phyloP scores from a whole-genome alignment of 73 alveolate genomes.

The Tetrahymena thermophila region DNA sequence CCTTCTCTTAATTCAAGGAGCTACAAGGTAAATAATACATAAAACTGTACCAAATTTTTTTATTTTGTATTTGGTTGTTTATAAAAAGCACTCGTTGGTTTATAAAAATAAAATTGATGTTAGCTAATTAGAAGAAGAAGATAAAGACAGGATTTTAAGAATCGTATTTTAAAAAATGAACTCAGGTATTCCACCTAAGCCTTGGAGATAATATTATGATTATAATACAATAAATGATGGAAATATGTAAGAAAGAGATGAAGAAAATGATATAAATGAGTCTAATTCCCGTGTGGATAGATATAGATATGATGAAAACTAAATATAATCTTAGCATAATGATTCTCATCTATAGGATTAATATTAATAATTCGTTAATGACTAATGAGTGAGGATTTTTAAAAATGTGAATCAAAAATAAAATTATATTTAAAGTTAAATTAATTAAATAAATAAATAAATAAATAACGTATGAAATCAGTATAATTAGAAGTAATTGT shows the following conservation, averaged over 20 bases:
- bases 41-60: background rate
- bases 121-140: constrained; percentile 78
- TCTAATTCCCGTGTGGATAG: background rate
- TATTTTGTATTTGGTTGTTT: background rate
- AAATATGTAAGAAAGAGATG: background rate
- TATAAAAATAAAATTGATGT: constrained; percentile 71
- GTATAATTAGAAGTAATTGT: no score
- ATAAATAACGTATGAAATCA: no score
- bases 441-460: no score
- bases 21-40: background rate
- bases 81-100: constrained; percentile 26
- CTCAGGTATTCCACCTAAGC: constrained; percentile 69
- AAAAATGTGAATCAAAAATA: no score
- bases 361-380: background rate
- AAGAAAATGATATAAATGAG: background rate
- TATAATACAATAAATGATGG: background rate
- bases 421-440: no score
- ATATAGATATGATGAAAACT: background rate
- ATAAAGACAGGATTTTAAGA: constrained; percentile 71
- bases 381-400: background rate
- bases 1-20: constrained; percentile 18
- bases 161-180: constrained; percentile 77
- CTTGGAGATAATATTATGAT: constrained; percentile 58
- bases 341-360: background rate
- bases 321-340: background rate